Evolutionary conservation across 148 eudicot species (phyloP).

Genomic region (Fallopia convolvulus): DNA sequence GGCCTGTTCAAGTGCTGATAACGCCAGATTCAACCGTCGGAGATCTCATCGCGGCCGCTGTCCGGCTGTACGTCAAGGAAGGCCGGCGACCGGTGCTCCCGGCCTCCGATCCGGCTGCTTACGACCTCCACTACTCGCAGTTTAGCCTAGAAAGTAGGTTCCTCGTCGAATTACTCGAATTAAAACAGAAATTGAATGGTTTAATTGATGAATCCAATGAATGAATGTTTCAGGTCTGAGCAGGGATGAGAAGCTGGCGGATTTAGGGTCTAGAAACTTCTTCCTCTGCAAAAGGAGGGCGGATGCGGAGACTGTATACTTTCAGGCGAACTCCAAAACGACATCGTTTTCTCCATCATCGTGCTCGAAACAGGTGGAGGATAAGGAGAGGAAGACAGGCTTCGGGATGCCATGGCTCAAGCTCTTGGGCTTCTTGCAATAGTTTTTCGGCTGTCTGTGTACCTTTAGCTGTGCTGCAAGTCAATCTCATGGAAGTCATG

Average conservation of each 20-base stretch:
- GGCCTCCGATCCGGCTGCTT: constrained; percentile 19
- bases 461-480: neutral
- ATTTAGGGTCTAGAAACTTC: constrained; percentile 80
- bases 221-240: constrained; percentile 43
- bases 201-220: neutral
- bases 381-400: constrained; percentile 20
- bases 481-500: neutral
- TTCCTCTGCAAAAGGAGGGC: constrained; percentile 45
- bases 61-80: constrained; percentile 43
- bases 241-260: constrained; percentile 50
- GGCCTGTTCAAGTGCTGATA: constrained; percentile 46
- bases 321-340: neutral
- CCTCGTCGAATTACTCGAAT: neutral
- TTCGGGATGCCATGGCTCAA: constrained; percentile 48
- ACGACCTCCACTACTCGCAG: constrained; percentile 61
- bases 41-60: constrained; percentile 42
- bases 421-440: constrained; percentile 34
- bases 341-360: constrained; percentile 14
- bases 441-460: too few species aligned
- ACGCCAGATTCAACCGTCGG: constrained; percentile 44
- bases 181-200: neutral
- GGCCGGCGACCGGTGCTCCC: constrained; percentile 34
- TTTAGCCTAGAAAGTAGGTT: constrained; percentile 64
- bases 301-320: neutral
- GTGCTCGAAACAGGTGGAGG: constrained; percentile 55